Base-by-base conservation (phyloP, 306 rosid species). In the Vigna angularis region DNA sequence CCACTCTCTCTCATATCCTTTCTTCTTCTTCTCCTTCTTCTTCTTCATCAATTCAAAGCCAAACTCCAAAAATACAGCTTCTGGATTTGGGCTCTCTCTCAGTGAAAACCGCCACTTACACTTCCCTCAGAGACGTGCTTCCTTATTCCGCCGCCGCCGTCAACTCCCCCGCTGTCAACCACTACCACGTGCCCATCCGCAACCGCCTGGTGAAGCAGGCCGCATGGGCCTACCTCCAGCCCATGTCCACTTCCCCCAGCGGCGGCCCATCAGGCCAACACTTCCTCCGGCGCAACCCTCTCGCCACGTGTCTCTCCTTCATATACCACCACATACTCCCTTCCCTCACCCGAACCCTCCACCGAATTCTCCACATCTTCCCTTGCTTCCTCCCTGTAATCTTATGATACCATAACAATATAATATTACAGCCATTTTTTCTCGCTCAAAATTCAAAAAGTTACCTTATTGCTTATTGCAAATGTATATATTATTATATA, bases 191-290 rank as follows among this genome's bases (percentile, higher is more conserved):
- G 78, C 73, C 83, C 34, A 82, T 86, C 51, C 83, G 89, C 42
- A 86, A 86, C 18, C 89, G 84, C 49, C 97, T 94, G 1, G 99
- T 95, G 6, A 93, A 95, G 85, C 99, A 91, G 62, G 98, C 97
- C 22, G 97, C 99, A 12, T 87, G 96, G 96, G 98, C 97, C 56
- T 91, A 95, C 86, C 98, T 91, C 32, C 98, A 86, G 83, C 96
- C 98, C 81, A 88, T 87, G 95, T 87, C 93, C 55, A 28, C 91
- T 51, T 86, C 95, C 14, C 87, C 87, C 0, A 67, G 68, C 70
- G 9, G 68, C 67, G 9, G 68, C 67, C 67, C 85, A 26, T 49
- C 85, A 1, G 36, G 70, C 49, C 68, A 77, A 0, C 30, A 13
- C 26, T 81, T 64, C 70, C 5, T 81, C 62, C 47, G 59, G 58